Evolutionary conservation across 2,329 filamentous ascomycete genomes (phyloP).

Genomic region (Zelopaecilomyces penicillatus): DNA sequence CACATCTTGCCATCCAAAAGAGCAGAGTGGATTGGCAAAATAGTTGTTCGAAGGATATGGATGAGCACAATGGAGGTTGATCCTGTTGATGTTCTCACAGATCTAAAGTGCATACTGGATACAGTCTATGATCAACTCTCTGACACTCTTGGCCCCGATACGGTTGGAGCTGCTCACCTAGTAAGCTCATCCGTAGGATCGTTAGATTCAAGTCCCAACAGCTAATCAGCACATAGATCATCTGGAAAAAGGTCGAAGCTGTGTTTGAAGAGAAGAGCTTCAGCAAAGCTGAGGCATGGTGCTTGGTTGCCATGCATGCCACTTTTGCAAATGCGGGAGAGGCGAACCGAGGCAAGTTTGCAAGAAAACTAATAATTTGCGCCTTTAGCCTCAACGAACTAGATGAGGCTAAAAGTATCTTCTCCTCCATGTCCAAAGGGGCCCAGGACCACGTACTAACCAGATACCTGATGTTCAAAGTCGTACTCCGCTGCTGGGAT

Average conservation of each 20-base stretch:
- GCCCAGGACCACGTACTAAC: constrained; percentile 56
- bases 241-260: constrained; percentile 73
- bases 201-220: neutral
- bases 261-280: constrained; percentile 45
- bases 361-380: constrained; percentile 66
- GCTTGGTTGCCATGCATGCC: constrained; percentile 55
- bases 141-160: constrained; percentile 45
- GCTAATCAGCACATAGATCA: constrained; percentile 41
- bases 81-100: constrained; percentile 14
- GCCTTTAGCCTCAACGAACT: constrained; percentile 41
- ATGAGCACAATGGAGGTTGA: constrained; percentile 45
- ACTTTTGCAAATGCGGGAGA: constrained; percentile 59
- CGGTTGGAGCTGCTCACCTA: constrained; percentile 59
- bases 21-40: constrained; percentile 57
- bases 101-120: constrained; percentile 17
- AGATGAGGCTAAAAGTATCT: constrained; percentile 26
- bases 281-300: constrained; percentile 59
- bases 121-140: constrained; percentile 35
- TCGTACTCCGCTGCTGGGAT: constrained; percentile 53
- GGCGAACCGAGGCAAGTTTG: constrained; percentile 58
- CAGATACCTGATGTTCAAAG: constrained; percentile 67
- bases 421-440: constrained; percentile 49
- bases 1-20: constrained; percentile 43
- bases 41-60: constrained; percentile 59
- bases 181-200: constrained; percentile 30